These are phyloP conservation scores for Cornus controversa DNA, from an alignment of 148 eudicot species.

Conservation along the genomic window DNA sequence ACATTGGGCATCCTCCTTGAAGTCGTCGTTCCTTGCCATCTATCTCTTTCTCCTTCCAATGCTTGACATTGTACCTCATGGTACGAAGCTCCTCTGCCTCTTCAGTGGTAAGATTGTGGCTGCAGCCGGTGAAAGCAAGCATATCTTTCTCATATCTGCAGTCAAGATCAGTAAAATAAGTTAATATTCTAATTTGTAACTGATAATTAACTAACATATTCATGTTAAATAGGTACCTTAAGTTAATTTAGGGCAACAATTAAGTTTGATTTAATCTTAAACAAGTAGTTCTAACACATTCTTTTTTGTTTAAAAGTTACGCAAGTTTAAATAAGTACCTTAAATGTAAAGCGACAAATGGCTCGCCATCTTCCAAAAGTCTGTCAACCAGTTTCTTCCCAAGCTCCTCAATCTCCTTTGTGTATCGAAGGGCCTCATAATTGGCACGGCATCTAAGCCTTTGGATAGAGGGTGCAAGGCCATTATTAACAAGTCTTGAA, in stretches of 20 bases:
- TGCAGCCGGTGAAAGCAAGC: slow-evolving; percentile 83
- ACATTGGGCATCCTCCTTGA: slow-evolving; percentile 74
- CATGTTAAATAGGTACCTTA: neutral
- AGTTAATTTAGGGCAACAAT: too few species aligned
- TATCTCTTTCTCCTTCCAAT: slow-evolving; percentile 75
- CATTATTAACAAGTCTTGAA: slow-evolving; percentile 69
- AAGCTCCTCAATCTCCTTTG: slow-evolving; percentile 51
- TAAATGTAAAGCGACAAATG: slow-evolving; percentile 67
- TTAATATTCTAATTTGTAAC: too few species aligned
- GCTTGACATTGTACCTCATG: slow-evolving; percentile 46
- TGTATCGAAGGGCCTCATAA: slow-evolving; percentile 53
- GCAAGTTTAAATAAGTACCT: slow-evolving; percentile 50
- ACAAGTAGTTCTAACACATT: too few species aligned
- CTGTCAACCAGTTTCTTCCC: slow-evolving; percentile 43
- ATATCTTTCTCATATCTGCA: slow-evolving; percentile 80
- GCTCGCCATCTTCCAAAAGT: slow-evolving; percentile 34
- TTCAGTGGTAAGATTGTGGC: slow-evolving; percentile 44
- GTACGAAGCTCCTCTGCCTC: slow-evolving; percentile 53
- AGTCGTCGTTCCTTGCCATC: slow-evolving; percentile 41
- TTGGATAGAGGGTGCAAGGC: slow-evolving; percentile 50
- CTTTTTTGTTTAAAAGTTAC: too few species aligned
- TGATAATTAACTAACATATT: neutral
- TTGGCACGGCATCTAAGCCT: slow-evolving; percentile 66
- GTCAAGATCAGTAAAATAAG: neutral
- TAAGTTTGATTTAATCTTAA: too few species aligned